Base-by-base conservation (phyloP, 1,139 yeast genomes). In the Zygosaccharomyces sapae region DNA sequence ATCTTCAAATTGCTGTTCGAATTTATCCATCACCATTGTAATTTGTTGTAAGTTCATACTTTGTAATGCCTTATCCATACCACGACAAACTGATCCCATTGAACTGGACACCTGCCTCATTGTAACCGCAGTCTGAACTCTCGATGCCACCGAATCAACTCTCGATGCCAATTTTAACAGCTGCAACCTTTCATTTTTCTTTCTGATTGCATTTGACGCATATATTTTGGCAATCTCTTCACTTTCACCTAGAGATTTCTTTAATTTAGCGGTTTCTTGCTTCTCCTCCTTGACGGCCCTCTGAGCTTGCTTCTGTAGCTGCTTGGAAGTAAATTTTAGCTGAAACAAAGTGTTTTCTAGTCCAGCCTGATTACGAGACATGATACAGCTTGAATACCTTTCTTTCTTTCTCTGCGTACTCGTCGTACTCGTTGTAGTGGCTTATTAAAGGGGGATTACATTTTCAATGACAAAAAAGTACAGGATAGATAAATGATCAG, bases 81-180 rank as follows among this genome's bases (percentile, higher is more conserved):
- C 97, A 59, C 76, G 80, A 45, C 94, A 94, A 6, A 92, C 97
- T 50, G 79, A 83, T 3, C 94, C 79, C 97, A 92, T 92, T 58
- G 89, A 90, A 0, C 94, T 92, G 0, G 96, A 87, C 5, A 92
- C 96, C 44, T 86, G 80, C 56, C 96, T 76, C 98, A 92, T 92
- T 0, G 97, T 90, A 4, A 90, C 97, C 0, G 98, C 97, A 0
- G 98, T 92, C 61, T 92, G 97, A 1, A 92, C 96, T 50, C 98
- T 71, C 7, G 95, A 84, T 0, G 97, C 96, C 25, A 94, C 98
- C 0, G 97, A 94, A 67, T 92, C 99, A 29, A 92, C 87, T 48
- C 97, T 71, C 0, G 96, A 86, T 0, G 97, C 86, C 51, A 92
- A 73, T 55, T 94, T 76, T 46, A 94, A 72, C 51, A 94, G 70